Evolutionary conservation across 176 grass and related monocot species (phyloP).

Genomic region (Leersia perrieri): DNA sequence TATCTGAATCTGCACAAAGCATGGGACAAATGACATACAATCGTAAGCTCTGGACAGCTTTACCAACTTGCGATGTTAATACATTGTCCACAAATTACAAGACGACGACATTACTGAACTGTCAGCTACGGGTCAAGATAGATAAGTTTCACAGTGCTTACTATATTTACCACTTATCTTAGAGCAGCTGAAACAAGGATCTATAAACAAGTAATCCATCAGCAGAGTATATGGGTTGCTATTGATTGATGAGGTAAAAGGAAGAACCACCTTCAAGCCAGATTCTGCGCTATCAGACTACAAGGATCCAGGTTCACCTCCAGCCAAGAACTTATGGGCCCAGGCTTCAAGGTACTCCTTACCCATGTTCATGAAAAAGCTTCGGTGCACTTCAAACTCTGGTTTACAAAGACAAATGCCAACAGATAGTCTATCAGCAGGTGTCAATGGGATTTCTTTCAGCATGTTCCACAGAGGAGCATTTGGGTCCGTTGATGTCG

Average conservation of each 20-base stretch:
- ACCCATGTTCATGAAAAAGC: conserved; percentile 58
- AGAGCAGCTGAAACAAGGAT: background rate
- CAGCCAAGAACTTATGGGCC: conserved; percentile 44
- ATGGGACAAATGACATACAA: background rate
- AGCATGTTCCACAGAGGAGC: conserved; percentile 50
- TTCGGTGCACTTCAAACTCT: conserved; percentile 44
- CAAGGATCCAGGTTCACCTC: conserved; percentile 31
- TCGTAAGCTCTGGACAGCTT: conserved; percentile 1
- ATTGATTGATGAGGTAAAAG: background rate
- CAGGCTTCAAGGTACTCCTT: conserved; percentile 55
- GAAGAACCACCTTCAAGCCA: background rate
- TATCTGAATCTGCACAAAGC: background rate
- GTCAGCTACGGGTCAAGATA: background rate
- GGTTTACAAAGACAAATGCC: conserved; percentile 46
- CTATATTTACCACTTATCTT: conserved; percentile 23
- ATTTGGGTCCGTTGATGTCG: conserved; percentile 46
- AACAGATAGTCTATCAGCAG: conserved; percentile 42
- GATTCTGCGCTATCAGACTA: conserved; percentile 17
- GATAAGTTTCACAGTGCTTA: background rate
- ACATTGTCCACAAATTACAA: background rate
- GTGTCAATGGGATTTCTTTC: conserved; percentile 46
- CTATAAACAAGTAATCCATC: background rate
- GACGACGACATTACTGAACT: background rate
- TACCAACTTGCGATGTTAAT: background rate
- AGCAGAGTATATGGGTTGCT: background rate